Evolutionary conservation across 2,329 filamentous ascomycete species (phyloP).

Genomic region (Fusarium sp.): DNA sequence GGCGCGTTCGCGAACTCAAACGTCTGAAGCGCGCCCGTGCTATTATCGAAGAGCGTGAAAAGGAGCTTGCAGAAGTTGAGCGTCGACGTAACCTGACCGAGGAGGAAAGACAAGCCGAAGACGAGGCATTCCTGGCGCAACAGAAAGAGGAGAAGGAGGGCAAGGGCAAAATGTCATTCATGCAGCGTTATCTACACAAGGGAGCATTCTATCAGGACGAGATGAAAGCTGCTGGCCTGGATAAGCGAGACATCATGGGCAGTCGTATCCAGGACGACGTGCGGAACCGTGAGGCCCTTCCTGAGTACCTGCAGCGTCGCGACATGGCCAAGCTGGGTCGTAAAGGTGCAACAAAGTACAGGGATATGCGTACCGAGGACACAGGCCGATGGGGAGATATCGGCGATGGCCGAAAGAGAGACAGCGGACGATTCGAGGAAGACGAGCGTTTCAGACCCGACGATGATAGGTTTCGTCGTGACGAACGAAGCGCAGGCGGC

Average conservation of each 20-base stretch:
- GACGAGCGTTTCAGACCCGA: slow-evolving; percentile 78
- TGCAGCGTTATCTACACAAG: slow-evolving; percentile 98
- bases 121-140: slow-evolving; percentile 77
- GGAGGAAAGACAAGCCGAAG: slow-evolving; percentile 87
- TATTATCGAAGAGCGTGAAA: slow-evolving; percentile 83
- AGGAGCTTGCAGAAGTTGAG: slow-evolving; percentile 88
- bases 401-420: slow-evolving; percentile 58
- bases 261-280: slow-evolving; percentile 84
- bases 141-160: slow-evolving; percentile 83
- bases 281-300: slow-evolving; percentile 81
- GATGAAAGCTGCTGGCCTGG: slow-evolving; percentile 76
- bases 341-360: slow-evolving; percentile 91
- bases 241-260: slow-evolving; percentile 87
- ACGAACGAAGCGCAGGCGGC: slow-evolving; percentile 62
- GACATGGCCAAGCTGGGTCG: slow-evolving; percentile 94
- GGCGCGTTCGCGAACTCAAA: slow-evolving; percentile 91
- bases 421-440: slow-evolving; percentile 49
- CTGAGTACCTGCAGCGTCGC: slow-evolving; percentile 89
- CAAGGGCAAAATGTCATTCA: slow-evolving; percentile 84
- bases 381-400: slow-evolving; percentile 85
- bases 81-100: slow-evolving; percentile 85
- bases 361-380: slow-evolving; percentile 87
- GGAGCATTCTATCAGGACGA: slow-evolving; percentile 95
- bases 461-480: slow-evolving; percentile 57
- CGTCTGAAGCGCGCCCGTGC: slow-evolving; percentile 88